Evolutionary conservation across 148 eudicot genomes (phyloP).

Genomic region (Vaccinium darrowii): DNA sequence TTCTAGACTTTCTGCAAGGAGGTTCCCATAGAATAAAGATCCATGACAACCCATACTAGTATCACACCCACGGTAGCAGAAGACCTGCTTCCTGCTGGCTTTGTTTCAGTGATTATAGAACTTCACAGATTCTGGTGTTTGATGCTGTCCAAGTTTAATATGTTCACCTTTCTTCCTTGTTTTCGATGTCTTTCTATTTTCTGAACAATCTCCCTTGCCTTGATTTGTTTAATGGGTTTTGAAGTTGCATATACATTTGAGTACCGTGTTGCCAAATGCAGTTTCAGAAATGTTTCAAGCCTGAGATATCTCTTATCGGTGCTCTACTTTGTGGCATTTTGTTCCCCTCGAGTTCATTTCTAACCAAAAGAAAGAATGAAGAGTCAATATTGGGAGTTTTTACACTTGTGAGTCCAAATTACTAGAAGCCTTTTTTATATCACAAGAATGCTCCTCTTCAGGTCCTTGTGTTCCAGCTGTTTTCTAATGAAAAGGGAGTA

Average conservation of each 20-base stretch:
- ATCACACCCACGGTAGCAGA: background rate
- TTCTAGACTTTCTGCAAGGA: background rate
- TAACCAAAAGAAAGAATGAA: background rate
- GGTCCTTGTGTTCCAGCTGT: too few relatives aligned
- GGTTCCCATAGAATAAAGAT: background rate
- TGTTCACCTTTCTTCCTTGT: background rate
- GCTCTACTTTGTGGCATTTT: background rate
- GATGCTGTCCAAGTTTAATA: background rate
- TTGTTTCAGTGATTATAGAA: background rate
- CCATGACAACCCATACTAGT: background rate
- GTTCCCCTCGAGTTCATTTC: background rate
- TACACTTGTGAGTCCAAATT: background rate
- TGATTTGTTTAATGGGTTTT: too few relatives aligned
- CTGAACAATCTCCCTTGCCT: too few relatives aligned
- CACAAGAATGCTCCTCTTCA: background rate
- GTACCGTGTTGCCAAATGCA: background rate
- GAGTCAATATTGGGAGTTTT: background rate
- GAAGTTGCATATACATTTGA: too few relatives aligned
- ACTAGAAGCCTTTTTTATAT: background rate
- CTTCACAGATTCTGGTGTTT: background rate
- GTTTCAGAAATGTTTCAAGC: background rate
- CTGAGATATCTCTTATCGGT: background rate
- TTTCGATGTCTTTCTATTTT: background rate
- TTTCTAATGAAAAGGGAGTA: too few relatives aligned
- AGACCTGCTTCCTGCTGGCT: background rate